Conservation (phyloP, 73 alveolate genomes). For the Chromera velia region DNA sequence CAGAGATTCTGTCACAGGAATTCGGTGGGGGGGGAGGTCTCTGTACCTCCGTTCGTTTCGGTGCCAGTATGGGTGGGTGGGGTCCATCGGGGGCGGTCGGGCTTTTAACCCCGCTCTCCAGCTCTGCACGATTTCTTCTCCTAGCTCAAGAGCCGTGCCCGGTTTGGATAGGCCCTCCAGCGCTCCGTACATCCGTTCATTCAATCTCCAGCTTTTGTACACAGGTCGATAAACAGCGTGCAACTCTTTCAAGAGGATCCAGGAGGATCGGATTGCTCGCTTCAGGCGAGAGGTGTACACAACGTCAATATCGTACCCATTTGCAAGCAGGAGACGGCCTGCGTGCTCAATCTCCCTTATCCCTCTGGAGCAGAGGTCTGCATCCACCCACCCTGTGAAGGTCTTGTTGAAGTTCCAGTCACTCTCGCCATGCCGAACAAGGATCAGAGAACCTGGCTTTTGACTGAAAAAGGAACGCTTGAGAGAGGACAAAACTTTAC, state of each 20-base stretch:
- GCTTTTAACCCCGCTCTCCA: constrained; percentile 87
- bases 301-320: constrained; percentile 73
- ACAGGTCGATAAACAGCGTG: constrained; percentile 87
- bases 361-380: constrained; percentile 66
- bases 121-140: constrained; percentile 21
- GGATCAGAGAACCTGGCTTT: constrained; percentile 40
- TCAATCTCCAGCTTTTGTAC: constrained; percentile 80
- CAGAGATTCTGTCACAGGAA: constrained; percentile 84
- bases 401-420: constrained; percentile 86
- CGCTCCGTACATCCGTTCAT: constrained; percentile 96
- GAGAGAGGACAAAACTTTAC: no score
- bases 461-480: no score
- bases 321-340: no score
- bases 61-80: constrained; percentile 63
- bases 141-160: constrained; percentile 67
- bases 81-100: constrained; percentile 83
- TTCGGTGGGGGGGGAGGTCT: constrained; percentile 63
- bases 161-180: constrained; percentile 86
- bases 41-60: constrained; percentile 57
- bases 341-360: no score
- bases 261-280: constrained; percentile 79
- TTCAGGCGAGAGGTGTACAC: constrained; percentile 88
- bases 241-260: no score
- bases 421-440: constrained; percentile 93
- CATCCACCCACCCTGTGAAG: constrained; percentile 99